Evolutionary conservation across 2,329 filamentous ascomycete species (phyloP).

Genomic region (Aspergillus candidus): DNA sequence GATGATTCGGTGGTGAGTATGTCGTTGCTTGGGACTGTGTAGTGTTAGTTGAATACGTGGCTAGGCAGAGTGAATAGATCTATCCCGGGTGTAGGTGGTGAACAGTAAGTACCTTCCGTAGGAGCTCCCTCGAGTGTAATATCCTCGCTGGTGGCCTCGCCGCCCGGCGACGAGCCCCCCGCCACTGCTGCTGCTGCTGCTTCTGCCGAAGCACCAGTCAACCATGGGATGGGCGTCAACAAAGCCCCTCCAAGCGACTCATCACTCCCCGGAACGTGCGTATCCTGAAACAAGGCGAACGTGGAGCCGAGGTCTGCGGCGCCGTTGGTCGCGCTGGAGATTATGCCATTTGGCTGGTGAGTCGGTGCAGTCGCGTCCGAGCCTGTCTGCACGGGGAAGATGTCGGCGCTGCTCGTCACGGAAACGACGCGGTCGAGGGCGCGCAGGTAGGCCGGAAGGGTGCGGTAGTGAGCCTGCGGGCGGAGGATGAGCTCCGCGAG

Average conservation of each 20-base stretch:
- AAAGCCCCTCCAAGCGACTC: constrained; percentile 85
- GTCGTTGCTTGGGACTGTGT: too few relatives aligned
- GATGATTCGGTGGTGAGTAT: too few relatives aligned
- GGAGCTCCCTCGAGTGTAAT: constrained; percentile 3
- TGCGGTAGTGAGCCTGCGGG: constrained; percentile 73
- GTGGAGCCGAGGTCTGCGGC: constrained; percentile 6
- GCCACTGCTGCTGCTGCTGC: constrained; percentile 14
- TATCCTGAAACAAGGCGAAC: constrained; percentile 22
- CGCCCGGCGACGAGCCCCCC: not conserved
- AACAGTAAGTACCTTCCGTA: constrained; percentile 15
- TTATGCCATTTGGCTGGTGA: constrained; percentile 51
- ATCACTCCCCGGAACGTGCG: constrained; percentile 62
- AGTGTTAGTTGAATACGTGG: too few relatives aligned
- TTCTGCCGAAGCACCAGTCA: constrained; percentile 43
- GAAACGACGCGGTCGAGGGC: constrained; percentile 86
- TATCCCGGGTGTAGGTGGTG: not conserved
- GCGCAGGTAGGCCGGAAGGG: constrained; percentile 76
- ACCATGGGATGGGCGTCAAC: constrained; percentile 90
- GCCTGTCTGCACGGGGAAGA: constrained; percentile 65
- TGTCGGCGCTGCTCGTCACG: constrained; percentile 73
- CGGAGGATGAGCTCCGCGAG: constrained; percentile 77
- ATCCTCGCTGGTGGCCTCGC: constrained; percentile 10
- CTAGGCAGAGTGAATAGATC: too few relatives aligned
- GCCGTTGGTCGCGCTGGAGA: constrained; percentile 32
- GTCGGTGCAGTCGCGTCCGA: constrained; percentile 5